phyloP scores from a whole-genome alignment of 805 yeast genomes.

The Saturnispora serradocipensis region DNA sequence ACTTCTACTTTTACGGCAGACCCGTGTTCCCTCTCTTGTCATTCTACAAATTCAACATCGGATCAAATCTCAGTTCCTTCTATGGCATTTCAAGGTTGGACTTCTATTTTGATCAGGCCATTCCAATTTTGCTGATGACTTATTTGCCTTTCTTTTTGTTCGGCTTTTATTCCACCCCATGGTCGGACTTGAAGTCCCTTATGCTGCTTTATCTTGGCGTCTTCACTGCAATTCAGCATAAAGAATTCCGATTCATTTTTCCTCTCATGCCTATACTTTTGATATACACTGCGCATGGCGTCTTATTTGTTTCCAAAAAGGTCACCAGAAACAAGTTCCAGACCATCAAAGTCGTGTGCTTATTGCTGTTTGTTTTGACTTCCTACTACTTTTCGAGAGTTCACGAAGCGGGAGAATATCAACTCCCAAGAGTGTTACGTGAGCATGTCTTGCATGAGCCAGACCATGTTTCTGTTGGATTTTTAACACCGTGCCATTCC shows the following conservation, averaged over 20 bases:
- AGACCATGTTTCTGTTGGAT: slow-evolving; percentile 51
- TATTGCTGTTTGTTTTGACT: slow-evolving; percentile 12
- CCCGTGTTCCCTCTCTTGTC: slow-evolving; percentile 54
- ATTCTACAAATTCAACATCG: slow-evolving; percentile 71
- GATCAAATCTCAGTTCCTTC: slow-evolving; percentile 62
- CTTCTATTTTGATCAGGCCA: slow-evolving; percentile 73
- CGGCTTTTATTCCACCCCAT: slow-evolving; percentile 27
- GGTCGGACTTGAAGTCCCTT: slow-evolving; percentile 21
- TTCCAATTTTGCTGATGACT: slow-evolving; percentile 67
- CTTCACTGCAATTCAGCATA: slow-evolving; percentile 68
- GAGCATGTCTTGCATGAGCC: background rate
- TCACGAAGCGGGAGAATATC: slow-evolving; percentile 83
- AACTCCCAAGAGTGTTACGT: background rate
- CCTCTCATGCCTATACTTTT: slow-evolving; percentile 74
- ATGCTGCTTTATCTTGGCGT: slow-evolving; percentile 35
- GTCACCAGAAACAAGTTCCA: slow-evolving; percentile 5
- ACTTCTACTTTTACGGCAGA: slow-evolving; percentile 49
- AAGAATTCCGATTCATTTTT: slow-evolving; percentile 84
- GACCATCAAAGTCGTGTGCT: slow-evolving; percentile 5
- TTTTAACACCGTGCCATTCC: slow-evolving; percentile 93
- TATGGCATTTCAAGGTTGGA: slow-evolving; percentile 83
- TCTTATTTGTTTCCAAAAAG: slow-evolving; percentile 10
- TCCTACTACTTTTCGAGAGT: slow-evolving; percentile 40
- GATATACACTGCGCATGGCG: slow-evolving; percentile 38
- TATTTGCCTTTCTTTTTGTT: slow-evolving; percentile 52